Evolutionary conservation across 129 eudicot genomes (phyloP).

Genomic region (Flaveria ramosissima): DNA sequence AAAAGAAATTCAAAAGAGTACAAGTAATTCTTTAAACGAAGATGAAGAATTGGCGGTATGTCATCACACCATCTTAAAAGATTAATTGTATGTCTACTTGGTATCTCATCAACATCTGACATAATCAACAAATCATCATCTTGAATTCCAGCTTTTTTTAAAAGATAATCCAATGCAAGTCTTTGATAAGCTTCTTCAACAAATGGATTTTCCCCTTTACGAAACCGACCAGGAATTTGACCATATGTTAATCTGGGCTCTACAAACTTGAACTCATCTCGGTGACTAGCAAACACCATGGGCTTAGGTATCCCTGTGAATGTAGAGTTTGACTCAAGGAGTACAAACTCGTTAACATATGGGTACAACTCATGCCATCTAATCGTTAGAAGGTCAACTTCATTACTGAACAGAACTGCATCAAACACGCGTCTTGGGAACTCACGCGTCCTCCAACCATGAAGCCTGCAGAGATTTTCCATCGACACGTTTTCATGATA

Average conservation of each 20-base stretch:
- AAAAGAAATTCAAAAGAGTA: slow-evolving; percentile 84
- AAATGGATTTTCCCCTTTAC: slow-evolving; percentile 82
- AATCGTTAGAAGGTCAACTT: slow-evolving; percentile 69
- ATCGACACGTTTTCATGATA: slow-evolving; percentile 83
- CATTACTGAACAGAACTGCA: slow-evolving; percentile 87
- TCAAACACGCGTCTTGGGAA: slow-evolving; percentile 89
- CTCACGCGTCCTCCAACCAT: slow-evolving; percentile 83
- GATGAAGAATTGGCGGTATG: slow-evolving; percentile 72
- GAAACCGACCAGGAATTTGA: slow-evolving; percentile 63
- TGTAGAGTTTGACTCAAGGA: slow-evolving; percentile 87
- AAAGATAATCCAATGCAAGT: slow-evolving; percentile 73
- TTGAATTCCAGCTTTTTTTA: slow-evolving; percentile 78
- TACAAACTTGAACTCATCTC: slow-evolving; percentile 71
- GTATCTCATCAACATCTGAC: slow-evolving; percentile 96
- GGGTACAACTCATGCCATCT: slow-evolving; percentile 91
- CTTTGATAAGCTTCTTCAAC: slow-evolving; percentile 91
- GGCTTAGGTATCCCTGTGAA: slow-evolving; percentile 84
- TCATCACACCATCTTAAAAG: slow-evolving; percentile 92
- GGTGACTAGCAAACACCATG: slow-evolving; percentile 50
- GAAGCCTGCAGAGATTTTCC: slow-evolving; percentile 90
- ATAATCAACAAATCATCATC: slow-evolving; percentile 87
- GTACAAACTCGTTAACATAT: slow-evolving; percentile 76
- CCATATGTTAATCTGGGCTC: slow-evolving; percentile 79
- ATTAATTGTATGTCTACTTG: slow-evolving; percentile 84
- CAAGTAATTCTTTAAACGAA: slow-evolving; percentile 72